Conservation (phyloP, 768 basidiomycete genomes). For the Termitomyces sp. region DNA sequence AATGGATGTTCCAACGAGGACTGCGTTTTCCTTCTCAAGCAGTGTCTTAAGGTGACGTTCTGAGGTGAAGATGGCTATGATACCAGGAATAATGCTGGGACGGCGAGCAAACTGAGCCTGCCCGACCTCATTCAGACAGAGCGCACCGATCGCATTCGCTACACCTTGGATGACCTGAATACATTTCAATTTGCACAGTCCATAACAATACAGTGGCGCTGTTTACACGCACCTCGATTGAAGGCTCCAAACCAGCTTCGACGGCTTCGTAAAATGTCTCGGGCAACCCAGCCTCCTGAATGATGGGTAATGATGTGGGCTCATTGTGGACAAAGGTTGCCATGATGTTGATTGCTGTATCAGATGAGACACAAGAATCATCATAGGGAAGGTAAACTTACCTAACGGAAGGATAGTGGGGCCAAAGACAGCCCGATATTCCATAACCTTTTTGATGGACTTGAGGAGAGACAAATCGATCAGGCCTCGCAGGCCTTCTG, state of each 20-base stretch:
- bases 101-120: conserved; percentile 75
- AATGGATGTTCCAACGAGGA: conserved; percentile 81
- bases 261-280: conserved; percentile 86
- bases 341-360: conserved; percentile 87
- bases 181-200: not conserved
- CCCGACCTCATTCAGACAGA: conserved; percentile 91
- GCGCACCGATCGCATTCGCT: conserved; percentile 91
- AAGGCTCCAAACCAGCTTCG: conserved; percentile 79
- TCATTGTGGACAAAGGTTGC: conserved; percentile 98
- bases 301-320: conserved; percentile 87
- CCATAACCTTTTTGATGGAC: conserved; percentile 85
- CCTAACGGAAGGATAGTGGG: conserved; percentile 82
- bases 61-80: conserved; percentile 85
- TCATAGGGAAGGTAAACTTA: conserved; percentile 30
- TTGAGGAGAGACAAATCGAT: conserved; percentile 86
- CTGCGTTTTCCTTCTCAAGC: conserved; percentile 90
- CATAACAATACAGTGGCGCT: not conserved
- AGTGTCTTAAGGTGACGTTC: conserved; percentile 79
- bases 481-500: conserved; percentile 90
- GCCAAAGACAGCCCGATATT: conserved; percentile 80
- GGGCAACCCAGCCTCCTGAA: conserved; percentile 90
- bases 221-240: conserved; percentile 63
- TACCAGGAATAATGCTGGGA: conserved; percentile 77
- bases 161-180: conserved; percentile 84
- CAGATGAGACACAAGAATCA: conserved; percentile 6